Evolutionary conservation across 2,329 filamentous ascomycete genomes (phyloP).

Genomic region (Trichoderma atroviride): DNA sequence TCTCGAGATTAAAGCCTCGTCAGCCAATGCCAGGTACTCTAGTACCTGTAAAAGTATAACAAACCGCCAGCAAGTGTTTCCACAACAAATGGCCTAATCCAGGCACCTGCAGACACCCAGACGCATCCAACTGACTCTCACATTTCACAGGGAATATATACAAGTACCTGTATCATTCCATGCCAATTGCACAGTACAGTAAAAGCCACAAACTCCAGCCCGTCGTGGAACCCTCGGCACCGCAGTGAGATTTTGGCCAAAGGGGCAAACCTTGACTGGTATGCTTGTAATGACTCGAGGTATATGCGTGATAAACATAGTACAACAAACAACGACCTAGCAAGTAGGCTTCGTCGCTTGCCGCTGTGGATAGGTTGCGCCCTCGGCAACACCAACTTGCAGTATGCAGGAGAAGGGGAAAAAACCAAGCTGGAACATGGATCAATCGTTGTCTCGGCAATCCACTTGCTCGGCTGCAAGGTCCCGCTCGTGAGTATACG

Average conservation of each 20-base stretch:
- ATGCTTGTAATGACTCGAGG: constrained; percentile 6
- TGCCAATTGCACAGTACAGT: no score
- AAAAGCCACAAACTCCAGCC: background rate
- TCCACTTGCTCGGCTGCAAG: background rate
- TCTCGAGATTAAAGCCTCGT: background rate
- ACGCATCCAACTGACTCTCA: background rate
- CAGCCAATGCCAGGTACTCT: no score
- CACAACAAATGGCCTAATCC: background rate
- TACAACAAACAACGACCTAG: background rate
- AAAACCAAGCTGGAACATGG: background rate
- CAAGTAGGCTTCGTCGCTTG: background rate
- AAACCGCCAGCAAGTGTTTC: background rate
- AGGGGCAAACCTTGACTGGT: background rate
- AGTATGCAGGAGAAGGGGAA: background rate
- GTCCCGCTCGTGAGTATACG: background rate
- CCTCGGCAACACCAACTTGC: background rate
- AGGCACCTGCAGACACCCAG: background rate
- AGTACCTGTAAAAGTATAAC: background rate
- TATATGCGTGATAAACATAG: background rate
- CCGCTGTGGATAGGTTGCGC: background rate
- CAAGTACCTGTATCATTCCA: no score
- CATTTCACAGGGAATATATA: background rate
- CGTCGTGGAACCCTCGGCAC: background rate
- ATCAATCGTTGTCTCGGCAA: background rate
- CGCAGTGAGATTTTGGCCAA: background rate